Percentiles rank a stretch among this genome's conserved stretches.
These are phyloP conservation scores for Hymenoscyphus fructigenus DNA, from an alignment of 2,329 filamentous ascomycete genomes.

Conservation along the genomic window DNA sequence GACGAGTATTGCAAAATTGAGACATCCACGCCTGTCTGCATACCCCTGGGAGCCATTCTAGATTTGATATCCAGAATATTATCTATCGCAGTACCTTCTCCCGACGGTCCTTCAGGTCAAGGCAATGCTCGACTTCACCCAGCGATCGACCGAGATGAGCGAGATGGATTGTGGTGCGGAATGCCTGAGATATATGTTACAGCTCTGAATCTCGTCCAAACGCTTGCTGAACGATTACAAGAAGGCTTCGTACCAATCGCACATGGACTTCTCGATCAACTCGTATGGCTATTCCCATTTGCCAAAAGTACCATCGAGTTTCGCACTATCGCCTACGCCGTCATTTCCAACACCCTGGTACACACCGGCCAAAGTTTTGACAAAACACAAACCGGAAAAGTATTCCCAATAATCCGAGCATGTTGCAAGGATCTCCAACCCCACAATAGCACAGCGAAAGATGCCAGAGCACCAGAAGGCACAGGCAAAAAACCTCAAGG, in stretches of 20 bases:
- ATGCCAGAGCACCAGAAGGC: constrained; percentile 4
- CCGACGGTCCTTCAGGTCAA: constrained; percentile 18
- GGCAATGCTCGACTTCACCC: constrained; percentile 60
- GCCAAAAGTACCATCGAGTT: constrained; percentile 52
- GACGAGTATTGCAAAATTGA: constrained; percentile 60
- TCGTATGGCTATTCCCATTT: constrained; percentile 67
- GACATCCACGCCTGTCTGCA: constrained; percentile 63
- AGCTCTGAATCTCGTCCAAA: constrained; percentile 60
- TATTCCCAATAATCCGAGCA: constrained; percentile 60
- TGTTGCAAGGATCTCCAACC: constrained; percentile 67
- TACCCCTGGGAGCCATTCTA: constrained; percentile 66
- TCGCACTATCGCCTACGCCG: constrained; percentile 59
- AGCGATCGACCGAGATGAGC: constrained; percentile 76
- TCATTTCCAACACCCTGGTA: constrained; percentile 57
- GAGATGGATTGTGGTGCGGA: constrained; percentile 71
- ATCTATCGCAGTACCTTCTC: constrained; percentile 54
- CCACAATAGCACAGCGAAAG: constrained; percentile 33
- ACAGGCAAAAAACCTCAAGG: constrained; percentile 34
- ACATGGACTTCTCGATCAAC: constrained; percentile 67
- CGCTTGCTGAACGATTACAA: constrained; percentile 58
- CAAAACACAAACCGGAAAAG: constrained; percentile 62
- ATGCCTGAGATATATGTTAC: constrained; percentile 74
- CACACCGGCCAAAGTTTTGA: constrained; percentile 65
- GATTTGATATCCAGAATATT: constrained; percentile 71
- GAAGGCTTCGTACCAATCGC: constrained; percentile 57